Conservation (phyloP, 1,284 basidiomycete genomes). For the Cutaneotrichosporon dermatis region DNA sequence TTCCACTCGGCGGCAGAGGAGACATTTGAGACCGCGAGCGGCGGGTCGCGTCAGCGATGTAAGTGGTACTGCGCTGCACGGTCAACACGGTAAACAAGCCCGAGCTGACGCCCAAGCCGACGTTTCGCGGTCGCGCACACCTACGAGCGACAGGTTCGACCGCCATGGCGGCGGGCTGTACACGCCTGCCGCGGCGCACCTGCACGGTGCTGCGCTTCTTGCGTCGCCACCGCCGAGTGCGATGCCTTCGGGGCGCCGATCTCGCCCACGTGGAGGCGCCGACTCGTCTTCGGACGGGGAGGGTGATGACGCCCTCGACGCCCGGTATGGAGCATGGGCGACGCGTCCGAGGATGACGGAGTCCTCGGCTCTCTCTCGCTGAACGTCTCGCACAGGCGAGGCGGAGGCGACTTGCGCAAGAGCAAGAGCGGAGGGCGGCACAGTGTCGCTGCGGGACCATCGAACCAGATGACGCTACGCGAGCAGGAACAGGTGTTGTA, state of each 20-base stretch:
- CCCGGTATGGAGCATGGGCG: conserved; percentile 14
- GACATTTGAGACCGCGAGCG: not conserved
- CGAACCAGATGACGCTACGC: conserved; percentile 62
- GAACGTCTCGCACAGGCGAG: conserved; percentile 23
- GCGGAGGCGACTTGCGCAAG: conserved; percentile 7
- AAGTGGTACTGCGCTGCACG: not conserved
- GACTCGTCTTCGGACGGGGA: conserved; percentile 15
- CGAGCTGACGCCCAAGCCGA: not conserved
- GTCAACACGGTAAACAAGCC: not conserved
- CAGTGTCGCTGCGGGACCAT: conserved; percentile 37
- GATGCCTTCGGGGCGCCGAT: not conserved
- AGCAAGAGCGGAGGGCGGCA: conserved; percentile 42
- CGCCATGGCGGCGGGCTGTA: conserved; percentile 1
- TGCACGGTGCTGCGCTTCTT: not conserved
- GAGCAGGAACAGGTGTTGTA: conserved; percentile 84
- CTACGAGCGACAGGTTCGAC: not conserved
- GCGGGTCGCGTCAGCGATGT: not conserved
- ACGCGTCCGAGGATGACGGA: conserved; percentile 16
- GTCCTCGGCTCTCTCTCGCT: conserved; percentile 26
- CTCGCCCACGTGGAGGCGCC: not conserved
- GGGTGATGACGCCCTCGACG: conserved; percentile 19
- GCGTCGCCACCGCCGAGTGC: conserved; percentile 2
- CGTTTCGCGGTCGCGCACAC: not conserved
- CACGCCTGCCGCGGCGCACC: not conserved
- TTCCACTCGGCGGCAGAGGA: conserved; percentile 45